Evolutionary conservation across 179 eudicot genomes (phyloP), one percentile per base, ranked within the genome.

Genomic region (Nepenthes alata): DNA sequence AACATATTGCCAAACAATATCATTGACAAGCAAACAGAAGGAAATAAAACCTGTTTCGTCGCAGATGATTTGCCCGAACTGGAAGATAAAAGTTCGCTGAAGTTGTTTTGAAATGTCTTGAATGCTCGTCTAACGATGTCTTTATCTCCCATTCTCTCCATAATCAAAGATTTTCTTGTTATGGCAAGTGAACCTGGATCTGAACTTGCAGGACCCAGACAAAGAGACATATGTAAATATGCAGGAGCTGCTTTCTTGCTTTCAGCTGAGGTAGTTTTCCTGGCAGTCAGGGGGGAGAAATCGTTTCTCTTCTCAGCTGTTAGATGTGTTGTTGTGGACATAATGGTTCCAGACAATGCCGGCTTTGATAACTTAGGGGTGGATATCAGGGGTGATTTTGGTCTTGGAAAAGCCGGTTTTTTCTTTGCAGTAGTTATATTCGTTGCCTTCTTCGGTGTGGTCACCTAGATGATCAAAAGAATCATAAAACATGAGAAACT

Each of bases 141-240:
- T 77, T 93, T 93, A 74, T 93, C 97, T 59, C 90, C 98, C 98
- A 93, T 93, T 37, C 66, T 76, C 75, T 93, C 98, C 98, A 89
- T 86, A 58, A 93, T 81, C 56, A 75, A 67, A 25, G 98, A 89
- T 63, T 78, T 81, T 65, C 93, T 79, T 63, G 74, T 72, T 55
- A 72, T 70, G 16, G 78, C 54, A 59, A 68, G 57, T 37, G 71
- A 61, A 54, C 66, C 76, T 37, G 77, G 61, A 60, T 67, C 81
- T 37, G 78, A 67, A 69, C 74, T 78, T 57, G 80, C 58, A 3
- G 85, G 74, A 52, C 62, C 84, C 44, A 71, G 63, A 67, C 75
- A 82, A 12, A 85, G 74, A 65, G 98, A 93, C 86, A 76, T 85
- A 72, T 89, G 87, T 69, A 87, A 72, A 35, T 94, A 82, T 62